Conservation (phyloP, 169 alveolate species). For the Plasmodium reichenowi region DNA sequence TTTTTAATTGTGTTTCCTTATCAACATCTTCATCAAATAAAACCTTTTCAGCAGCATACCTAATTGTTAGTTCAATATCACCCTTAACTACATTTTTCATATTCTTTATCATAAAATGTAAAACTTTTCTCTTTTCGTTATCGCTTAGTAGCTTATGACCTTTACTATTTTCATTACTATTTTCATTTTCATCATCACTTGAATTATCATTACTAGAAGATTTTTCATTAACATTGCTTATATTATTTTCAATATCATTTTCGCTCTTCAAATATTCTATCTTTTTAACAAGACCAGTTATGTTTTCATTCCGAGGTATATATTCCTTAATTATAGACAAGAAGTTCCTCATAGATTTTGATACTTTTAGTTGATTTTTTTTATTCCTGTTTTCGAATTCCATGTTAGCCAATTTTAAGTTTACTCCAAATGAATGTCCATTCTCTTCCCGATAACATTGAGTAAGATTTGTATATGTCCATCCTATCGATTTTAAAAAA, state of each 20-base stretch:
- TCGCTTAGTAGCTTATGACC: constrained; percentile 29
- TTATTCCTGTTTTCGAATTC: constrained; percentile 79
- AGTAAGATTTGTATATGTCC: constrained; percentile 83
- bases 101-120: constrained; percentile 50
- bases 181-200: not conserved
- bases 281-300: not conserved
- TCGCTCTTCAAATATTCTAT: not conserved
- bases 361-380: constrained; percentile 1
- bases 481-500: constrained; percentile 85
- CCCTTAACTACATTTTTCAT: constrained; percentile 75
- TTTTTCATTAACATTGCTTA: not conserved
- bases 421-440: constrained; percentile 81
- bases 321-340: constrained; percentile 11
- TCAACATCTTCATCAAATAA: constrained; percentile 77
- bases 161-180: constrained; percentile 31
- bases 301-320: constrained; percentile 12
- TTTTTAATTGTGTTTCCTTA: constrained; percentile 75
- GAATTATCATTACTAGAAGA: too few relatives aligned
- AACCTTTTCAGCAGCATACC: constrained; percentile 80
- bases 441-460: constrained; percentile 79
- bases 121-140: constrained; percentile 39
- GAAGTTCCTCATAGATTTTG: constrained; percentile 17
- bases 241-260: not conserved
- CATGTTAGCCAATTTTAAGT: constrained; percentile 76
- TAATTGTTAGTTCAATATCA: constrained; percentile 83